phyloP scores from a whole-genome alignment of 1,139 yeast genomes.

The Pichia sp. region DNA sequence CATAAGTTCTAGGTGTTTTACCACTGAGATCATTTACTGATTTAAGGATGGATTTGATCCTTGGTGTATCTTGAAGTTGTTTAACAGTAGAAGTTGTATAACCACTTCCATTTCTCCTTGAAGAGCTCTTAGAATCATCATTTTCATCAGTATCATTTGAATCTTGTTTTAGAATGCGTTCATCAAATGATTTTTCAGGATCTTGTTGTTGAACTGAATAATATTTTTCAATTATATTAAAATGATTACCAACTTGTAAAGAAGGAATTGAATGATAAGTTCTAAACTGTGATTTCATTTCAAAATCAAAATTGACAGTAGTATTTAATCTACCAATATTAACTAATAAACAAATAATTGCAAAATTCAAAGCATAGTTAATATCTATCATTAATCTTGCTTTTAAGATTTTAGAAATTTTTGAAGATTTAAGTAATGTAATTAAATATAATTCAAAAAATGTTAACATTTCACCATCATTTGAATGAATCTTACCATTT shows the following conservation, averaged over 20 bases:
- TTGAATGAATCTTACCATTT: constrained; percentile 19
- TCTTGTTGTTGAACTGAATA: constrained; percentile 20
- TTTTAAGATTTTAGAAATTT: constrained; percentile 75
- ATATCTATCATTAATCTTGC: constrained; percentile 66
- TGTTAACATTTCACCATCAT: constrained; percentile 46
- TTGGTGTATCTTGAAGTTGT: constrained; percentile 90
- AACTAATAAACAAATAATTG: constrained; percentile 59
- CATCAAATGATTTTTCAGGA: constrained; percentile 12
- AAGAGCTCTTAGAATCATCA: too few species aligned
- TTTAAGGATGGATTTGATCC: constrained; percentile 82
- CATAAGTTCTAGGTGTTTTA: constrained; percentile 24
- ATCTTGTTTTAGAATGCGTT: neutral
- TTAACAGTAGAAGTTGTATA: constrained; percentile 36
- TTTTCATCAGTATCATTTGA: too few species aligned
- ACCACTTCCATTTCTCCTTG: constrained; percentile 22
- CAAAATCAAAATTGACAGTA: constrained; percentile 92
- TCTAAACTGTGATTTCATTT: constrained; percentile 88
- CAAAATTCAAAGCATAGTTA: constrained; percentile 29
- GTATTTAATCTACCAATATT: constrained; percentile 94
- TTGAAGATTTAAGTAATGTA: constrained; percentile 75
- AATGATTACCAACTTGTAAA: constrained; percentile 60
- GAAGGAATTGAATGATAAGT: constrained; percentile 93
- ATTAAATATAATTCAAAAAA: constrained; percentile 83
- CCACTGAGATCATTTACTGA: constrained; percentile 41
- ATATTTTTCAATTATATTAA: constrained; percentile 27